Evolutionary conservation across 352 stramenopile genomes (phyloP).

Genomic region (Pythium apleroticum): DNA sequence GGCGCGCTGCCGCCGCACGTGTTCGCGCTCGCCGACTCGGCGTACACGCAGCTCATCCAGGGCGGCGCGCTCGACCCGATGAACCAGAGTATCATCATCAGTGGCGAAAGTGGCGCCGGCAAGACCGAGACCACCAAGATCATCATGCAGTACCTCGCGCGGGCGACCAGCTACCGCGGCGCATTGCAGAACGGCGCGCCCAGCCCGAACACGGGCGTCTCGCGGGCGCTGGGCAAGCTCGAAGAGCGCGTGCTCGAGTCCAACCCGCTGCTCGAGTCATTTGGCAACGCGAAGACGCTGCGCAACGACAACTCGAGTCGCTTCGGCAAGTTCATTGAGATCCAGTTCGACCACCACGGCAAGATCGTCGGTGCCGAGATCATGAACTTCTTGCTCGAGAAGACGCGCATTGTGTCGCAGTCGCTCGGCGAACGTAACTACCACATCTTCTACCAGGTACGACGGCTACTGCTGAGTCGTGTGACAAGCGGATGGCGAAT

Average conservation of each 20-base stretch:
- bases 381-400: slow-evolving; percentile 91
- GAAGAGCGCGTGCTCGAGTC: slow-evolving; percentile 87
- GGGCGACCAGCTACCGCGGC: slow-evolving; percentile 73
- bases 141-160: slow-evolving; percentile 90
- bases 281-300: slow-evolving; percentile 93
- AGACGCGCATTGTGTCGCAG: slow-evolving; percentile 89
- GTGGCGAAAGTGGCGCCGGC: slow-evolving; percentile 86
- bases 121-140: slow-evolving; percentile 93
- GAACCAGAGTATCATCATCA: slow-evolving; percentile 94
- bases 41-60: slow-evolving; percentile 88
- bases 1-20: slow-evolving; percentile 84
- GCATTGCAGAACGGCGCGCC: slow-evolving; percentile 56
- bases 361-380: slow-evolving; percentile 91
- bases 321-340: slow-evolving; percentile 98
- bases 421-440: slow-evolving; percentile 94
- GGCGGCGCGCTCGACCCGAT: slow-evolving; percentile 73
- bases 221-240: slow-evolving; percentile 85
- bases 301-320: slow-evolving; percentile 97
- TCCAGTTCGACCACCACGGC: slow-evolving; percentile 93
- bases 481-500: no score
- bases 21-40: slow-evolving; percentile 89
- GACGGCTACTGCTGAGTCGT: slow-evolving; percentile 28
- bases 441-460: slow-evolving; percentile 97
- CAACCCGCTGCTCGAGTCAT: slow-evolving; percentile 89
- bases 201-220: slow-evolving; percentile 77